Evolutionary conservation across 2,329 filamentous ascomycete genomes (phyloP).

Genomic region (Beauveria sp.): DNA sequence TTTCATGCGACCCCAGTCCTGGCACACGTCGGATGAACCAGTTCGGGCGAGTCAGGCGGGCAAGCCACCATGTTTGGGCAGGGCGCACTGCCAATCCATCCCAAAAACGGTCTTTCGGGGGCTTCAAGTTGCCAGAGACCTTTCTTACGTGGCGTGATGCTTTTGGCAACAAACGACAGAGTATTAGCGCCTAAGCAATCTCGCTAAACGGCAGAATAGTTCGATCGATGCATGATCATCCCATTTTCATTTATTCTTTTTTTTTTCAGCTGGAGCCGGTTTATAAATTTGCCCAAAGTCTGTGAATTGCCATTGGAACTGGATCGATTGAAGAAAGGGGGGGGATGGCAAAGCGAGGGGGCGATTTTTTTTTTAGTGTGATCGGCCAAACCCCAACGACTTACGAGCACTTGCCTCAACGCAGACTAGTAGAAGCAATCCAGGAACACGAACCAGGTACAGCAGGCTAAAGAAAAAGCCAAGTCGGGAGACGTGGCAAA

Average conservation of each 20-base stretch:
- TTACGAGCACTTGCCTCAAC: not conserved
- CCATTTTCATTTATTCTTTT: not conserved
- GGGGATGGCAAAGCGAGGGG: not conserved
- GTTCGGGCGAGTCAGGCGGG: not conserved
- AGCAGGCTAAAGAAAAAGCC: not conserved
- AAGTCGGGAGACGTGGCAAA: slow-evolving; percentile 8
- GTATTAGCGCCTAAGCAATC: not conserved
- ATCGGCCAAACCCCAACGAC: not conserved
- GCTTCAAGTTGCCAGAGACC: not conserved
- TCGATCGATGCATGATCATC: not conserved
- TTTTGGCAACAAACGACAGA: not conserved
- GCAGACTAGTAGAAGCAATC: not conserved
- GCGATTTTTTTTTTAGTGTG: not conserved
- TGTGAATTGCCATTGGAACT: not conserved
- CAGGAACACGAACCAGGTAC: slow-evolving; percentile 10
- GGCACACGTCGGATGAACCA: slow-evolving; percentile 5
- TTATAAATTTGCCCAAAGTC: too few relatives aligned
- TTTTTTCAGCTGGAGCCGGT: not conserved
- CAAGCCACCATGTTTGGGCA: not conserved
- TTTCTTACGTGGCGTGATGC: not conserved
- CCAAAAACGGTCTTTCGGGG: not conserved
- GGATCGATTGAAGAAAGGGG: not conserved
- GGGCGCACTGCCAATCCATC: not conserved
- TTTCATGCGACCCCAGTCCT: not conserved
- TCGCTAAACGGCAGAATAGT: not conserved